Evolutionary conservation across 2,329 filamentous ascomycete species (phyloP).

Genomic region (Colletotrichum somersetense): DNA sequence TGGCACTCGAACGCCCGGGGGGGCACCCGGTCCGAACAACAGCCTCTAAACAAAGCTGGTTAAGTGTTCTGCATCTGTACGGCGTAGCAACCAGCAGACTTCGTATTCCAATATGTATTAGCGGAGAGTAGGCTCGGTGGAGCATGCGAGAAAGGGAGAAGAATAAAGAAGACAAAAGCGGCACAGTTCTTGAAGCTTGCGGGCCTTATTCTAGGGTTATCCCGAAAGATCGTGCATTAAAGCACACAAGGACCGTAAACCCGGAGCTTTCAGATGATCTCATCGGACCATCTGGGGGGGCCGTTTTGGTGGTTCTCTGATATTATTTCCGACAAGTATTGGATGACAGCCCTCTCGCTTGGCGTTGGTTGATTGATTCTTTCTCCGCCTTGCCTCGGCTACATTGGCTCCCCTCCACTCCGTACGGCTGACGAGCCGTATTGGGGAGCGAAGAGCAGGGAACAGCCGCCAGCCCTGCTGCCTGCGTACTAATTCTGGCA

Average conservation of each 20-base stretch:
- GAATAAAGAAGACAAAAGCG: neutral
- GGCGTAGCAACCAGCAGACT: constrained; percentile 20
- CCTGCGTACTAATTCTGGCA: constrained; percentile 15
- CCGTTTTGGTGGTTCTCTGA: neutral
- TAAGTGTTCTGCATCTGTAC: constrained; percentile 15
- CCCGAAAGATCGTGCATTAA: neutral
- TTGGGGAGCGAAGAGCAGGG: neutral
- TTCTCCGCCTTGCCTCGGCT: constrained; percentile 26
- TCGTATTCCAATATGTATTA: constrained; percentile 33
- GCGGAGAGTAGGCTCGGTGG: constrained; percentile 20
- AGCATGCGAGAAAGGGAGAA: neutral
- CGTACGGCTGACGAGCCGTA: constrained; percentile 1
- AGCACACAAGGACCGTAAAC: no score
- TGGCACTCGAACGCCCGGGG: constrained; percentile 8
- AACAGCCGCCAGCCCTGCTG: constrained; percentile 13
- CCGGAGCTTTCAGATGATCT: no score
- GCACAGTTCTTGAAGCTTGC: neutral
- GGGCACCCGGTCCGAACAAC: constrained; percentile 22
- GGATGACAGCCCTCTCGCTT: constrained; percentile 17
- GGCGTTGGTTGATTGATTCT: neutral
- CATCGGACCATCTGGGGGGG: neutral
- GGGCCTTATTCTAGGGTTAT: neutral
- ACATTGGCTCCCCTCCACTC: neutral
- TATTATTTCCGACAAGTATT: neutral
- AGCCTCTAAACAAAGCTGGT: constrained; percentile 18